Base-by-base conservation (phyloP, 306 rosid genomes). In the Lupinus albus region DNA sequence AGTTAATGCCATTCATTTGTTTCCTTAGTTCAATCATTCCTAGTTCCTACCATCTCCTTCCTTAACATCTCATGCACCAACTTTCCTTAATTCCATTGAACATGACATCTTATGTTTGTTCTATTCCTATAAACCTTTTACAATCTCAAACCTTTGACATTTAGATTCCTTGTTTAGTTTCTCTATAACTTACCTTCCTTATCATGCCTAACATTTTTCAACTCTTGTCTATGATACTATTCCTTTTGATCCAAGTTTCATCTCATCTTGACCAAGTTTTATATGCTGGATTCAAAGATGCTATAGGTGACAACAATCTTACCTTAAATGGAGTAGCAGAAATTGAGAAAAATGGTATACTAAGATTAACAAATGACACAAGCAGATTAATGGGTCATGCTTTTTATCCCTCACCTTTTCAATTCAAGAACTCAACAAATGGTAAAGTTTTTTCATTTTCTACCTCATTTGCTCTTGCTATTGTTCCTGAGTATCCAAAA, bases 401-500 rank as follows among this genome's bases (percentile, higher is more conserved):
- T 16, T 81, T 91, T 10, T 84, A 83, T 38, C 68, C 70, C 1
- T 60, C 75, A 11, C 82, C 91, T 0, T 46, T 91, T 68, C 86
- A 52, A 28, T 30, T 91, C 30, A 91, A 81, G 68, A 84, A 88
- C 89, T 79, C 83, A 28, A 61, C 78, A 18, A 45, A n/a, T 35
- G 89, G 88, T 33, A 76, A 81, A 79, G 95, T 74, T 71, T 50
- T 78, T 68, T 88, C 97, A 4, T 91, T 91, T 57, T 88, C 97
- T n/a, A 62, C 95, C n/a, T 79, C 87, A 0, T 88, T 91, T 61
- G 93, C 73, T 67, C 61, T 91, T 57, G 71, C 80, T 64, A 65
- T 83, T 28, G 86, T 91, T 15, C 93, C 97, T 8, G 88, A 91
- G 79, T 88, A 88, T 59, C 93, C 93, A 1, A 84, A 76, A 53